Evolutionary conservation across 805 yeast genomes (phyloP), one percentile per base, ranked within the genome.

Genomic region (Clavispora vitiphila): DNA sequence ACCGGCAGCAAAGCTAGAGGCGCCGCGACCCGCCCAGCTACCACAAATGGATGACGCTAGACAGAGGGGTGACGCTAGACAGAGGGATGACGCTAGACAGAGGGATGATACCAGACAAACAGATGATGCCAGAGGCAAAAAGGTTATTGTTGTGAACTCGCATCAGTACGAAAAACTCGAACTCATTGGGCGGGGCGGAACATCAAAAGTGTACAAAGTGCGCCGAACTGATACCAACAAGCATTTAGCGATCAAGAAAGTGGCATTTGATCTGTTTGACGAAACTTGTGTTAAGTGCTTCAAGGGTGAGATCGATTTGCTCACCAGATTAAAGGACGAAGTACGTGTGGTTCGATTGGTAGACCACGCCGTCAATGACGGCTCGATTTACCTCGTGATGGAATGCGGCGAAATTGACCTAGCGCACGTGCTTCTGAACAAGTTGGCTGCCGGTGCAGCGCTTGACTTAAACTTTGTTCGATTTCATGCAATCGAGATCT

Each of bases 401-500:
- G 98, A 93, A 62, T 86, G 95, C 57, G 98, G 98, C 16, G 96
- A 91, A 47, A 77, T 86, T 40, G 97, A 91, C 60, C 64, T 91
- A 21, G 91, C 96, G 0, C 87, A 80, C 52, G 90, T 90, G 8
- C 69, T 91, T 37, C 76, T 79, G 32, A 76, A 72, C 38, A 69
- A 87, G 40, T 53, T 71, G 4, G 67, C 66, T 21, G 72, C 78
- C 0, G 55, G 51, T n/a, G 46, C 50, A 8, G 44, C 50, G 11
- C 62, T 86, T 39, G 95, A 86, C 55, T 55, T 82, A 30, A 80
- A 81, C 42, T 89, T 90, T 67, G 86, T 90, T 5, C 71, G 89
- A 44, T 89, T 77, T 58, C 86, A 88, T 61, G 74, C 93, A 0
- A 69, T 76, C 25, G 96, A 90, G 56, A 72, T 90, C 65, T 64